phyloP scores from a whole-genome alignment of 2,329 filamentous ascomycete genomes.

The Penicillium vulpinum region DNA sequence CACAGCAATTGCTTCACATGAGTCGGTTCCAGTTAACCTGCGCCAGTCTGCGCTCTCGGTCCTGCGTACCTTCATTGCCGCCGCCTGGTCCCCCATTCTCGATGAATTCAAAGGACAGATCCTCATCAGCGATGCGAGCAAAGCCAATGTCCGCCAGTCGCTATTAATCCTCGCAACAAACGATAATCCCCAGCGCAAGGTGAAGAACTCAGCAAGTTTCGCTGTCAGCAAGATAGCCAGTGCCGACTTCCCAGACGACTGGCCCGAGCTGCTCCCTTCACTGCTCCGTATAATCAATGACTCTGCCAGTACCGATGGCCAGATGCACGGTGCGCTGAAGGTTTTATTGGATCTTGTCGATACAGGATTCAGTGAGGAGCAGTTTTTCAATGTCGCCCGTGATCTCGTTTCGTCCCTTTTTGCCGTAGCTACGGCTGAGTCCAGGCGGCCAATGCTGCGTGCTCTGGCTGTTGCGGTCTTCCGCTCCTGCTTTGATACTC shows the following conservation, averaged over 20 bases:
- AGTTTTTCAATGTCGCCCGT: constrained; percentile 87
- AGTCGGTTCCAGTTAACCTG: constrained; percentile 69
- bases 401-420: constrained; percentile 84
- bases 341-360: constrained; percentile 89
- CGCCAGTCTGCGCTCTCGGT: constrained; percentile 80
- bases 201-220: constrained; percentile 85
- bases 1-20: constrained; percentile 75
- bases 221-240: constrained; percentile 92
- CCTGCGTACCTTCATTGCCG: constrained; percentile 79
- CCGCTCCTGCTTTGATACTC: constrained; percentile 85
- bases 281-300: constrained; percentile 70
- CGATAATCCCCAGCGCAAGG: constrained; percentile 74
- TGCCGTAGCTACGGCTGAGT: constrained; percentile 74
- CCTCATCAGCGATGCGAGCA: constrained; percentile 70
- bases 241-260: constrained; percentile 89
- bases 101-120: constrained; percentile 69
- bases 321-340: constrained; percentile 84
- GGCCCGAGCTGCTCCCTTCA: constrained; percentile 83
- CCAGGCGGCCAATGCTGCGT: constrained; percentile 72
- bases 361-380: constrained; percentile 87
- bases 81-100: constrained; percentile 76
- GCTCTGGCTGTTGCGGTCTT: constrained; percentile 89
- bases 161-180: constrained; percentile 75
- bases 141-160: constrained; percentile 69
- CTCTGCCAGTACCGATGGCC: constrained; percentile 70